Evolutionary conservation across 768 basidiomycete genomes (phyloP).

Genomic region (Xerocomellus intermedius): DNA sequence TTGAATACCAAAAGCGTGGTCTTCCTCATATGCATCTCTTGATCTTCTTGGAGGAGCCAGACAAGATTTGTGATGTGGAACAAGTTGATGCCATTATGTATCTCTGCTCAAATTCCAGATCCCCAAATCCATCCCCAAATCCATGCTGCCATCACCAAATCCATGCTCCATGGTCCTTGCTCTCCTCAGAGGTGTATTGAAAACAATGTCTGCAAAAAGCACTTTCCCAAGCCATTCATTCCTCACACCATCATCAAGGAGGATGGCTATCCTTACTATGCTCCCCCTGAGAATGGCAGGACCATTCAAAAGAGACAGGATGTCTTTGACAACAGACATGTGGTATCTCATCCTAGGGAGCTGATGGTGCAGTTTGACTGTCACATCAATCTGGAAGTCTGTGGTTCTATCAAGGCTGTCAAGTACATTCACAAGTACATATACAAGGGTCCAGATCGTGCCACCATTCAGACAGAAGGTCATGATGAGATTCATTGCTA

Average conservation of each 20-base stretch:
- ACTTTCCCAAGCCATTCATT: slow-evolving; percentile 42
- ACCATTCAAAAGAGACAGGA: too few species aligned
- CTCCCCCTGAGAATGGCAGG: too few species aligned
- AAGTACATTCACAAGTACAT: too few species aligned
- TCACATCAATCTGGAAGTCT: too few species aligned
- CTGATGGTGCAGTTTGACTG: too few species aligned
- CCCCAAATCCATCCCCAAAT: not conserved
- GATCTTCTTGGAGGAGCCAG: not conserved
- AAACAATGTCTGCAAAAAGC: slow-evolving; percentile 25
- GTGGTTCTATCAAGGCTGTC: too few species aligned
- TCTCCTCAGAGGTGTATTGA: slow-evolving; percentile 35
- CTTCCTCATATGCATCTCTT: not conserved
- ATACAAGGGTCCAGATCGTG: too few species aligned
- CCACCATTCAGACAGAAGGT: too few species aligned
- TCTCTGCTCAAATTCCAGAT: not conserved
- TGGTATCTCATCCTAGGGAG: too few species aligned
- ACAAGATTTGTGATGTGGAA: not conserved
- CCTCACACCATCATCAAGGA: slow-evolving; percentile 34
- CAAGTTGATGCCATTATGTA: not conserved
- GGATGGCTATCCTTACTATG: slow-evolving; percentile 38
- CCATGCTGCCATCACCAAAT: slow-evolving; percentile 23
- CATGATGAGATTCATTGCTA: too few species aligned
- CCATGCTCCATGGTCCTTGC: slow-evolving; percentile 48
- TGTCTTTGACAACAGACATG: too few species aligned
- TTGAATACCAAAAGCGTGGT: slow-evolving; percentile 33